phyloP scores from a whole-genome alignment of 768 basidiomycete species.

The Termitomyces sp. region DNA sequence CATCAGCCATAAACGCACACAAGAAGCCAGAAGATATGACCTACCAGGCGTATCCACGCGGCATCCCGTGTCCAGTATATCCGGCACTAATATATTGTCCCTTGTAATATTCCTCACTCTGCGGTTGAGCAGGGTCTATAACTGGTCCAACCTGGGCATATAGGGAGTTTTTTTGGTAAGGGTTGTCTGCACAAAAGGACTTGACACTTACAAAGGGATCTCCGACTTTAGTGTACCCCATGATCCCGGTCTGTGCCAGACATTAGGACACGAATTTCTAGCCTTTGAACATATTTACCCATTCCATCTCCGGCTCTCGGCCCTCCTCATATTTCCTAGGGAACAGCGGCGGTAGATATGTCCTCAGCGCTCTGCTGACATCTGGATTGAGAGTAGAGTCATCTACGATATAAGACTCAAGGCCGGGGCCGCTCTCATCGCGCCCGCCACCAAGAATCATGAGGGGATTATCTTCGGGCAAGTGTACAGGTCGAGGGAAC shows the following conservation, averaged over 20 bases:
- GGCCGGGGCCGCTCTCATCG: conserved; percentile 31
- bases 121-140: conserved; percentile 19
- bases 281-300: conserved; percentile 43
- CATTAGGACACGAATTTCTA: background rate
- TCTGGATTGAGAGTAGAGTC: conserved; percentile 46
- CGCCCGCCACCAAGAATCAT: conserved; percentile 73
- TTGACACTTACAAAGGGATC: conserved; percentile 60
- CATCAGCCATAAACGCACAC: background rate
- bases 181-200: too few relatives aligned
- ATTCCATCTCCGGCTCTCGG: conserved; percentile 69
- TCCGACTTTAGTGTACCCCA: conserved; percentile 58
- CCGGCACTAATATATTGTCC: conserved; percentile 74
- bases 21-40: conserved; percentile 9
- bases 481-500: conserved; percentile 61
- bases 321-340: conserved; percentile 43
- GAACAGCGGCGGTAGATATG: conserved; percentile 55
- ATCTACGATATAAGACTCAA: conserved; percentile 49
- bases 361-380: conserved; percentile 45
- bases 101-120: conserved; percentile 22
- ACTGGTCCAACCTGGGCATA: conserved; percentile 56
- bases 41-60: conserved; percentile 67
- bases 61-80: conserved; percentile 78
- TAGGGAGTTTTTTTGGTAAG: background rate
- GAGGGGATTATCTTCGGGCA: conserved; percentile 37
- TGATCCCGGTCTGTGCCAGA: conserved; percentile 65